A percentile compares a stretch with the other conserved stretches of the same genome.
Evolutionary conservation across 208 protist species (phyloP).

Genomic region (Wallacemonas sp.): DNA sequence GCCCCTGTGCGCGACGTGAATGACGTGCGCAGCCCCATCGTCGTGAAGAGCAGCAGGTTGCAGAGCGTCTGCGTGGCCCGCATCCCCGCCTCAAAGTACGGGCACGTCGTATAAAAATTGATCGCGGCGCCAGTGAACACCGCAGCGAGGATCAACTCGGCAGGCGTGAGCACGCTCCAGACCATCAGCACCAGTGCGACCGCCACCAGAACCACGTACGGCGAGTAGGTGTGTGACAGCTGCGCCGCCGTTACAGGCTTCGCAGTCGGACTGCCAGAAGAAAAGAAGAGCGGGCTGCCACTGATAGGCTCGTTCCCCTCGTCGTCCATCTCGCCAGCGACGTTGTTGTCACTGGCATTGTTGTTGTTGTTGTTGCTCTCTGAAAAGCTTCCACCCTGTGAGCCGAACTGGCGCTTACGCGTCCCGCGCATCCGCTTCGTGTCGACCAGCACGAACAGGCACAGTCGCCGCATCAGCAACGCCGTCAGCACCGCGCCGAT

Average conservation of each 20-base stretch:
- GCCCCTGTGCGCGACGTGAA: conserved; percentile 3
- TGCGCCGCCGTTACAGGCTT: neutral
- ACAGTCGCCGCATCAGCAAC: conserved; percentile 11
- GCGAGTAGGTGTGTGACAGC: neutral
- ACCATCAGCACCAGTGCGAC: neutral
- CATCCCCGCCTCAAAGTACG: conserved; percentile 13
- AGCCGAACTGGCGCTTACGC: too few species aligned
- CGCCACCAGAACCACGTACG: conserved; percentile 10
- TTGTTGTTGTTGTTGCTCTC: too few species aligned
- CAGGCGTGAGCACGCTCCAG: conserved; percentile 13
- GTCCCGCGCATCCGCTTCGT: too few species aligned
- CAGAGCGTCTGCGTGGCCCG: conserved; percentile 4
- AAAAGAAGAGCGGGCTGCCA: conserved; percentile 1
- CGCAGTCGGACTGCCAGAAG: neutral
- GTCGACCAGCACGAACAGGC: neutral
- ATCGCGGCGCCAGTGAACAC: conserved; percentile 21
- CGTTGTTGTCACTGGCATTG: neutral
- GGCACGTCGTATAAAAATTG: conserved; percentile 21
- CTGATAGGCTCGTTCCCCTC: neutral
- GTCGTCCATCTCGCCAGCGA: neutral
- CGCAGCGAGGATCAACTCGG: conserved; percentile 26
- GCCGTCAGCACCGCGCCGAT: conserved; percentile 5
- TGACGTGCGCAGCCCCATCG: conserved; percentile 18
- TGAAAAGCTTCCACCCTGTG: too few species aligned
- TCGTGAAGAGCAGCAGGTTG: conserved; percentile 32